phyloP scores from a whole-genome alignment of 2,329 filamentous ascomycete species.

The Trichoderma semiorbis region DNA sequence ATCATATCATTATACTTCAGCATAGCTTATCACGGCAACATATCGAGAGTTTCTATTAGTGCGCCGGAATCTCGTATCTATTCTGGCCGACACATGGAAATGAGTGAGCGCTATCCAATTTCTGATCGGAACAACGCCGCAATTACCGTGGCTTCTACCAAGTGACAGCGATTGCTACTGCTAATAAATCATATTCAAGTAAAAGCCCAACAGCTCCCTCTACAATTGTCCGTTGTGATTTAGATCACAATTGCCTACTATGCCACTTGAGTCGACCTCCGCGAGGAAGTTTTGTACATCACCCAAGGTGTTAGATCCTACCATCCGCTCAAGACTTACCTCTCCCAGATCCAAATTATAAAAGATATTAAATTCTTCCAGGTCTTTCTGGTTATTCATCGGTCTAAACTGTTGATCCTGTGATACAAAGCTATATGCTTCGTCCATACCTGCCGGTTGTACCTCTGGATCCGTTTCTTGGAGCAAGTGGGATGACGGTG shows the following conservation, averaged over 20 bases:
- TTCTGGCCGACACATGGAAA: too few relatives aligned
- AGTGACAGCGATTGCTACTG: too few relatives aligned
- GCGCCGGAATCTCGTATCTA: too few relatives aligned
- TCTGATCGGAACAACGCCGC: too few relatives aligned
- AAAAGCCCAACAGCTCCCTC: conserved; percentile 29
- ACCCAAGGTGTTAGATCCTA: not conserved
- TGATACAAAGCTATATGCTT: not conserved
- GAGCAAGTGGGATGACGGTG: not conserved
- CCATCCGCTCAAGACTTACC: not conserved
- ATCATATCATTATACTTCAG: too few relatives aligned
- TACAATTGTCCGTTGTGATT: not conserved
- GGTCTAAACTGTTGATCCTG: not conserved
- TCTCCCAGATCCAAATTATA: not conserved
- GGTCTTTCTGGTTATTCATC: not conserved
- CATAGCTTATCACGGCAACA: too few relatives aligned
- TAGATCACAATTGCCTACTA: not conserved
- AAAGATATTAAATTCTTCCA: not conserved
- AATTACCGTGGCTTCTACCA: too few relatives aligned
- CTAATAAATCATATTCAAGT: too few relatives aligned
- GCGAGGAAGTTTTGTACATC: not conserved
- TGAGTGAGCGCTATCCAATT: too few relatives aligned
- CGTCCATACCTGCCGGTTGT: not conserved
- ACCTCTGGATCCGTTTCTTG: not conserved
- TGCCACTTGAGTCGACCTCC: not conserved
- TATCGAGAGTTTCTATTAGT: too few relatives aligned